Evolutionary conservation across 768 basidiomycete species (phyloP), one percentile per base, ranked within the genome.

Genomic region (Trametes coccinea): DNA sequence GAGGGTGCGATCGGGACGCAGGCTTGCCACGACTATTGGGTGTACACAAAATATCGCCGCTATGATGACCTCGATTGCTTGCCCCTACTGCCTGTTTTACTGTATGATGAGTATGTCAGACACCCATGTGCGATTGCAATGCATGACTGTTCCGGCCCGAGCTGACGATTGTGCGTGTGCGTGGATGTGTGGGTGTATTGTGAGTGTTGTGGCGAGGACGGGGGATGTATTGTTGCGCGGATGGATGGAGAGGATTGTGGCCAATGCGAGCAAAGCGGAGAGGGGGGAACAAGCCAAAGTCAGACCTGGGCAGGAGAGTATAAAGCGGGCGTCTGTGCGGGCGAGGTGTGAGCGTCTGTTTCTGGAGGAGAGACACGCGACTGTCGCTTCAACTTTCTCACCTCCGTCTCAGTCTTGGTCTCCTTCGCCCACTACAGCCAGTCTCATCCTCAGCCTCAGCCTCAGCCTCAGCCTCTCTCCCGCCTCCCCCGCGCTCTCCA

Each of bases 91-190:
- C 41, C 10, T n/a, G 13, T 43, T 34, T 48, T 66, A 68, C 63
- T 69, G 70, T 71, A 71, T 71, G 70, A 68, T 56, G 68, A 68
- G 53, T 66, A 69, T 69, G 68, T 64, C 66, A 47, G 22, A 22
- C 55, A 62, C 57, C 68, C 67, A 68, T 69, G 66, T 64, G 62
- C 59, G 65, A 50, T 60, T 52, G 64, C 60, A 67, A 67, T 67
- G 64, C 63, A 70, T 67, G 63, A 43, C 65, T 59, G 55, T 58
- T 46, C 45, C 44, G 53, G 43, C 62, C 56, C 52, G 57, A 53
- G 33, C 29, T 31, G 53, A 46, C 33, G 46, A 34, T 47, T 56
- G 44, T 39, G 44, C 17, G n/a, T 43, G 41, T 29, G 31, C 16
- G 41, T 16, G 29, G 3, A 4, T 5, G 1, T 30, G 29, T 55